These are phyloP conservation scores for Gossypium arboreum DNA, from an alignment of 345 rosid genomes.

Conservation along the genomic window DNA sequence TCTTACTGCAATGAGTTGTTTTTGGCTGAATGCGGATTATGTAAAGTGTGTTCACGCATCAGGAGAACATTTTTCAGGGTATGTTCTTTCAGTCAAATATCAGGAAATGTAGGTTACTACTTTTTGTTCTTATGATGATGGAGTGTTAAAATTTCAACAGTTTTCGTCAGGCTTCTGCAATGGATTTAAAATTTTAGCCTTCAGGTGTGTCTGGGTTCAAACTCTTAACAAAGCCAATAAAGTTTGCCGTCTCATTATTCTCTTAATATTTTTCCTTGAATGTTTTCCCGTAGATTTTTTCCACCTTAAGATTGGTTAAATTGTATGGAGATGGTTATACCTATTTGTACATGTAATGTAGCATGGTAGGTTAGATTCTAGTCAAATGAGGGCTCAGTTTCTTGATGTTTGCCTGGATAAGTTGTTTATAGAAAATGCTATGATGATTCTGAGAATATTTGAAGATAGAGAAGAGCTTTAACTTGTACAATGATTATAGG, in stretches of 20 bases:
- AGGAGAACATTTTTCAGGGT: constrained; percentile 90
- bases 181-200: background rate
- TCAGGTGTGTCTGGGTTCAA: background rate
- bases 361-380: background rate
- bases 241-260: background rate
- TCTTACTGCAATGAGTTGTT: constrained; percentile 65
- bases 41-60: constrained; percentile 88
- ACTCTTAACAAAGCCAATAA: background rate
- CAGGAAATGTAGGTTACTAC: background rate
- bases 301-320: background rate
- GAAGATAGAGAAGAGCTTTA: background rate
- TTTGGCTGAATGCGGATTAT: constrained; percentile 91
- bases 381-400: background rate
- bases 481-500: background rate
- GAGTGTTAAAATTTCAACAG: background rate
- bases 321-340: background rate
- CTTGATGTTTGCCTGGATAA: background rate
- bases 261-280: background rate
- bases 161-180: background rate
- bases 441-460: background rate
- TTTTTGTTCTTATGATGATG: constrained; percentile 1
- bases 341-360: background rate
- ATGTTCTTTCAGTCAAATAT: constrained; percentile 17
- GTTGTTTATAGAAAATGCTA: background rate
- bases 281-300: background rate